Evolutionary conservation across 768 basidiomycete species (phyloP).

Genomic region (Daedalea quercina): DNA sequence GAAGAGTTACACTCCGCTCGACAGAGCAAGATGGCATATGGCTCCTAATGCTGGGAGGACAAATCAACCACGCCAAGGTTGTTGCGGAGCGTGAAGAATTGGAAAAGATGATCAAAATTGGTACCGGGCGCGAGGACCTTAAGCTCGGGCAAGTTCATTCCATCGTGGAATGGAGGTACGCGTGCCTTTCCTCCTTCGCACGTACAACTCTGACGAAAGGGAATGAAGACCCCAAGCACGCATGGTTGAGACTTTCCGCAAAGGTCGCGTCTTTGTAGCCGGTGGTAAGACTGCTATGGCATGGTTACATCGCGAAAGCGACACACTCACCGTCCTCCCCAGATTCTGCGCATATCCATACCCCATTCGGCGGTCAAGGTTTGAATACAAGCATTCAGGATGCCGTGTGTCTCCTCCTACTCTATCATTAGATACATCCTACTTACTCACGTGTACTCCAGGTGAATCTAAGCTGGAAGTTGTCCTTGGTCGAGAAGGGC

Average conservation of each 20-base stretch:
- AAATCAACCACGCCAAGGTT: background rate
- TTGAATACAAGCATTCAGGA: slow-evolving; percentile 25
- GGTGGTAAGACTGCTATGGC: too few species aligned
- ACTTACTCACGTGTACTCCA: too few species aligned
- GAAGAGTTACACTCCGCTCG: slow-evolving; percentile 1
- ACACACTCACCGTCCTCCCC: too few species aligned
- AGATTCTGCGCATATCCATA: slow-evolving; percentile 46
- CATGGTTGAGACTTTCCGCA: slow-evolving; percentile 37
- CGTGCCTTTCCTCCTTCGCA: too few species aligned
- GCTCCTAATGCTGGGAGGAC: background rate
- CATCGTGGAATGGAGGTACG: slow-evolving; percentile 1
- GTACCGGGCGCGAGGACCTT: slow-evolving; percentile 1
- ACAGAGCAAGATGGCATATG: slow-evolving; percentile 1
- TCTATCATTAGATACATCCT: too few species aligned
- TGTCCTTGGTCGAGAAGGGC: slow-evolving; percentile 23
- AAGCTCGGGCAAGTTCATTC: slow-evolving; percentile 1
- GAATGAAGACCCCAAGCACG: slow-evolving; percentile 37
- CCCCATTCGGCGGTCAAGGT: slow-evolving; percentile 32
- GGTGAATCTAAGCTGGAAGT: slow-evolving; percentile 26
- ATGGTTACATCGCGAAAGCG: too few species aligned
- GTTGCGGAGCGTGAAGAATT: slow-evolving; percentile 1
- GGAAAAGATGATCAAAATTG: background rate
- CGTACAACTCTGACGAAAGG: background rate
- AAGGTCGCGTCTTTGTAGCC: slow-evolving; percentile 35
- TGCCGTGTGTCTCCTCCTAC: slow-evolving; percentile 9